Evolutionary conservation across 495 filamentous ascomycete species (phyloP).

Genomic region (Pyrenula aspistea): DNA sequence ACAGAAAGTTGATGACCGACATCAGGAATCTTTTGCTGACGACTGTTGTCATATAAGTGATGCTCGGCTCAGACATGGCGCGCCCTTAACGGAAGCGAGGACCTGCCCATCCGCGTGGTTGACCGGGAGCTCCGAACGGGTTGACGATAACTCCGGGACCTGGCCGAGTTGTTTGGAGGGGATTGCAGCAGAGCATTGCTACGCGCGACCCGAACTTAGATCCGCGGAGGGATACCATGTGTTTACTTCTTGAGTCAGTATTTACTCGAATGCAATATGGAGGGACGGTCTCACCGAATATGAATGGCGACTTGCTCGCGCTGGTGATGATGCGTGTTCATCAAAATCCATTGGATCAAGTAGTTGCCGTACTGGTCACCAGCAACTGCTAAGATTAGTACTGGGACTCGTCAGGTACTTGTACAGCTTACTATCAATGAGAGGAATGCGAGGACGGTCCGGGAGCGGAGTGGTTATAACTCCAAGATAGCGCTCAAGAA

Average conservation of each 20-base stretch:
- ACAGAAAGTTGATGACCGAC: neutral
- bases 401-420: too few species aligned
- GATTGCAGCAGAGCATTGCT: constrained; percentile 97
- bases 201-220: constrained; percentile 98
- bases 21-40: neutral
- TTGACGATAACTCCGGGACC: constrained; percentile 62
- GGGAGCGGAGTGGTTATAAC: constrained; percentile 82
- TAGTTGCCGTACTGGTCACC: constrained; percentile 99
- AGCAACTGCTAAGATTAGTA: constrained; percentile 48
- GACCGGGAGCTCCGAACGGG: constrained; percentile 18
- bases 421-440: constrained; percentile 86
- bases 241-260: constrained; percentile 45
- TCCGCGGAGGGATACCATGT: constrained; percentile 97
- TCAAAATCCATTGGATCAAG: constrained; percentile 91
- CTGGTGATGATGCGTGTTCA: constrained; percentile 72
- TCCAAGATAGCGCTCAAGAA: constrained; percentile 84
- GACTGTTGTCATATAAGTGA: neutral
- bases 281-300: constrained; percentile 45
- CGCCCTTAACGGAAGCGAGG: neutral
- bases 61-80: too few species aligned
- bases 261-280: constrained; percentile 1
- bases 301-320: constrained; percentile 87
- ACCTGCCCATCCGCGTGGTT: constrained; percentile 16
- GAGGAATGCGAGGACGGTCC: constrained; percentile 87
- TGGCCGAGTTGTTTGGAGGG: constrained; percentile 70